A percentile compares a stretch with the other conserved stretches of the same genome.
Conservation (phyloP, 1,139 yeast species). For the Debaryomyces subglobosus region DNA sequence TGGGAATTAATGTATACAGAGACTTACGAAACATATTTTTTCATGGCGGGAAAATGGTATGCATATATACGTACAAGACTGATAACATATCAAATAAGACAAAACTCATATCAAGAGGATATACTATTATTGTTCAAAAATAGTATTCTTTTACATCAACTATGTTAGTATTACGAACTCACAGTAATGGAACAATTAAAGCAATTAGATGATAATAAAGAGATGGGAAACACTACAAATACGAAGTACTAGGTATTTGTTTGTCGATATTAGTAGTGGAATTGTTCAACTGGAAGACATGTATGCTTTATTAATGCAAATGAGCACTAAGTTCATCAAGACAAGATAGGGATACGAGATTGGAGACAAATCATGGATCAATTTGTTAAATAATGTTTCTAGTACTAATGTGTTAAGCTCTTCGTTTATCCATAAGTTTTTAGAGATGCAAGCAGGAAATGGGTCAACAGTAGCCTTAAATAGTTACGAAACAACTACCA, state of each 20-base stretch:
- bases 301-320: background rate
- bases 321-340: background rate
- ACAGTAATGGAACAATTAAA: background rate
- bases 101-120: too few relatives aligned
- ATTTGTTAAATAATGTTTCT: background rate
- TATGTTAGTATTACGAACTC: background rate
- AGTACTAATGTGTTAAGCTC: background rate
- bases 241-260: background rate
- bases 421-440: background rate
- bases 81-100: too few relatives aligned
- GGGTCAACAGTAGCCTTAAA: background rate
- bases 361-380: background rate
- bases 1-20: too few relatives aligned
- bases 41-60: too few relatives aligned
- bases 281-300: background rate
- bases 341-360: background rate
- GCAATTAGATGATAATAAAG: background rate
- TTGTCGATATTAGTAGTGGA: background rate
- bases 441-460: background rate
- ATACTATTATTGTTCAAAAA: too few relatives aligned
- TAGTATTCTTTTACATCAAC: too few relatives aligned
- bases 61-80: too few relatives aligned
- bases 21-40: too few relatives aligned
- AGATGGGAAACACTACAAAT: background rate
- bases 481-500: too few relatives aligned